Conservation (phyloP, 176 grass and related monocot genomes). For the Juncus effusus region DNA sequence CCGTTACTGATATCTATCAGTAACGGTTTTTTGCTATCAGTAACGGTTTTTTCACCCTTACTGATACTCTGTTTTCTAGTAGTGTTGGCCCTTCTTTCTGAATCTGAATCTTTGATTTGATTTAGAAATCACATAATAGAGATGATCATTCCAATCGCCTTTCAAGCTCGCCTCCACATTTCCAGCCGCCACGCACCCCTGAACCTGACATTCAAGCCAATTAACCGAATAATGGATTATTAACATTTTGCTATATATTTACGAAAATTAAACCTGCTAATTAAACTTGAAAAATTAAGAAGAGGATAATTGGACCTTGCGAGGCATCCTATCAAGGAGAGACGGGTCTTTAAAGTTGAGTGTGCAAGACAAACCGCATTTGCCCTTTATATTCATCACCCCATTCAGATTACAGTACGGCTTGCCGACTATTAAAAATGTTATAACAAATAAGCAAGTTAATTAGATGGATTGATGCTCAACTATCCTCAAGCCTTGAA, state of each 20-base stretch:
- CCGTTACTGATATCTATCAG: no score
- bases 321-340: slow-evolving; percentile 86
- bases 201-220: slow-evolving; percentile 42
- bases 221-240: no score
- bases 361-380: slow-evolving; percentile 58
- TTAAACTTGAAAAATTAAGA: slow-evolving; percentile 1
- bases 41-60: no score
- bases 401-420: slow-evolving; percentile 90
- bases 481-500: no score
- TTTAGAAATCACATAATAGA: slow-evolving; percentile 64
- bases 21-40: no score
- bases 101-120: no score
- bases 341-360: slow-evolving; percentile 96
- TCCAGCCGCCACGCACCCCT: slow-evolving; percentile 70
- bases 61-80: no score
- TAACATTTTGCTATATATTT: no score
- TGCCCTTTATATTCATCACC: slow-evolving; percentile 82
- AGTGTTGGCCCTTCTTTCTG: slow-evolving; percentile 35
- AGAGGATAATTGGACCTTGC: slow-evolving; percentile 48
- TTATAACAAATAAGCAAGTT: no score
- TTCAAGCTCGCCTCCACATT: slow-evolving; percentile 58
- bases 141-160: slow-evolving; percentile 78
- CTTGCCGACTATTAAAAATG: slow-evolving; percentile 41
- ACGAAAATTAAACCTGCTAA: no score
- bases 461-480: no score